A percentile compares a stretch with the other conserved stretches of the same genome.
Evolutionary conservation across 495 filamentous ascomycete genomes (phyloP).

Genomic region (Pyrenopolyporus hunteri): DNA sequence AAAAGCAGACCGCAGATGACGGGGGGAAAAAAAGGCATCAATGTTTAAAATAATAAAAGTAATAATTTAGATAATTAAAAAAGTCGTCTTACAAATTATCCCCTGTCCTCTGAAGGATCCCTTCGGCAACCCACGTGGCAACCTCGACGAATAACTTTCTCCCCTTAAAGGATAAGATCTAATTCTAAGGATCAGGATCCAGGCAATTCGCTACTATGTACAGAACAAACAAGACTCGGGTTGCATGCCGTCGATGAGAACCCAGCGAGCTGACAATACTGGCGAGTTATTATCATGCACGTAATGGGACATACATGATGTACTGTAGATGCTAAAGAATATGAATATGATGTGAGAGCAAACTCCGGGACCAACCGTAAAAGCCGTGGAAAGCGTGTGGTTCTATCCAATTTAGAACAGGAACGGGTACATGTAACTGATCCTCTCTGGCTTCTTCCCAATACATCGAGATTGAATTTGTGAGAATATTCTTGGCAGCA

Average conservation of each 20-base stretch:
- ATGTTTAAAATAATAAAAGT: conserved; percentile 12
- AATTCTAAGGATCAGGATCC: conserved; percentile 32
- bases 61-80: not conserved
- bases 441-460: conserved; percentile 4
- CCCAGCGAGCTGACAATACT: conserved; percentile 5
- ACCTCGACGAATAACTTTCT: conserved; percentile 25
- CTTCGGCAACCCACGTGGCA: conserved; percentile 31
- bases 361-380: conserved; percentile 24
- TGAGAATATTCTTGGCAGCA: conserved; percentile 14
- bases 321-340: too few relatives aligned
- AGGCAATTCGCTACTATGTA: conserved; percentile 10
- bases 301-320: conserved; percentile 19
- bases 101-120: conserved; percentile 25
- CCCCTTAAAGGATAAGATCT: conserved; percentile 15
- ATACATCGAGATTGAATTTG: conserved; percentile 11
- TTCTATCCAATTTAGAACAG: conserved; percentile 6
- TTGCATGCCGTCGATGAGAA: conserved; percentile 13
- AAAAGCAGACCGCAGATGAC: not conserved
- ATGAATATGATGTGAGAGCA: conserved; percentile 7
- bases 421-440: conserved; percentile 5
- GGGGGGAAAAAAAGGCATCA: conserved; percentile 1
- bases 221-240: conserved; percentile 7
- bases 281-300: conserved; percentile 17
- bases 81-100: conserved; percentile 2
- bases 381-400: not conserved